phyloP scores from a whole-genome alignment of 1,139 yeast species.

The Taphrina communis region DNA sequence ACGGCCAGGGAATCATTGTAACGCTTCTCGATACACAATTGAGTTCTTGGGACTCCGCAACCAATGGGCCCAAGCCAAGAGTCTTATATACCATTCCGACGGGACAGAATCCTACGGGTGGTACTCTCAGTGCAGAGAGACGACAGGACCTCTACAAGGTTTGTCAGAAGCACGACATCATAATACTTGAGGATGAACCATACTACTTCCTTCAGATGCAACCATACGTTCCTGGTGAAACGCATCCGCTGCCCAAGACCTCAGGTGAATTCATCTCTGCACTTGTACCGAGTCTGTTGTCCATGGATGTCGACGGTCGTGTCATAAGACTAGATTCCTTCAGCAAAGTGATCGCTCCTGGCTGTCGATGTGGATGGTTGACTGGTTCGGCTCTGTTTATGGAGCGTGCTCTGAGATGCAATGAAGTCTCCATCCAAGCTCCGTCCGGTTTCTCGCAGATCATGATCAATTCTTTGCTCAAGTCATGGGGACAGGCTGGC shows the following conservation, averaged over 20 bases:
- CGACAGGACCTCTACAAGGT: conserved; percentile 72
- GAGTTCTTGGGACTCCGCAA: conserved; percentile 63
- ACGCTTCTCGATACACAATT: conserved; percentile 68
- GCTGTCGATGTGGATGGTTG: conserved; percentile 88
- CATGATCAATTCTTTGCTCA: conserved; percentile 65
- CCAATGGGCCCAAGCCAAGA: conserved; percentile 66
- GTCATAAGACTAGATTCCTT: conserved; percentile 88
- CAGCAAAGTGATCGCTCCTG: conserved; percentile 93
- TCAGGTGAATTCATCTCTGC: conserved; percentile 66
- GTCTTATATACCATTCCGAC: conserved; percentile 85
- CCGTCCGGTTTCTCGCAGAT: conserved; percentile 85
- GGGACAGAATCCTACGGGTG: conserved; percentile 96
- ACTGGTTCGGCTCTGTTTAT: conserved; percentile 71
- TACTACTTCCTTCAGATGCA: conserved; percentile 86
- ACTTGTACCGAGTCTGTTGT: conserved; percentile 77
- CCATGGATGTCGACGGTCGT: conserved; percentile 85
- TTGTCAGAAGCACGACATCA: conserved; percentile 77
- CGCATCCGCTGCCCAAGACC: conserved; percentile 51
- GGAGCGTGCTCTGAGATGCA: conserved; percentile 72
- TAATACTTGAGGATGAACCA: conserved; percentile 90
- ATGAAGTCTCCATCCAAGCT: conserved; percentile 81
- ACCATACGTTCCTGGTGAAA: conserved; percentile 51
- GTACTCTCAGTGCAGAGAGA: conserved; percentile 72
- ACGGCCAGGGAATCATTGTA: conserved; percentile 78
- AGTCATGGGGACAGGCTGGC: conserved; percentile 76